Conservation (phyloP, 1,284 basidiomycete species). For the Fomitopsis betulina region DNA sequence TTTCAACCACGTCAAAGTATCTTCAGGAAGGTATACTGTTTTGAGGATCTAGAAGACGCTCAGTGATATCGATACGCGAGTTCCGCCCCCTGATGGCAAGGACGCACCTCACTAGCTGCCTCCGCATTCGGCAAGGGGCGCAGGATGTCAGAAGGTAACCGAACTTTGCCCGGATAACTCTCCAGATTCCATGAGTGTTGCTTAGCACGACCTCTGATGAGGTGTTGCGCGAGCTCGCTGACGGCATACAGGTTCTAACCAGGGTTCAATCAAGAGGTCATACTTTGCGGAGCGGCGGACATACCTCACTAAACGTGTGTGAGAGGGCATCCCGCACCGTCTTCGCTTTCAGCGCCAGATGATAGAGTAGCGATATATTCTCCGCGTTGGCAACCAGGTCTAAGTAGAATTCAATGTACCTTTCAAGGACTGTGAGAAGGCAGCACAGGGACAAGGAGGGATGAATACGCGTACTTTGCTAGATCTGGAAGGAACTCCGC, state of each 20-base stretch:
- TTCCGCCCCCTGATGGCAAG: neutral
- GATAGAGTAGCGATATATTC: constrained; percentile 81
- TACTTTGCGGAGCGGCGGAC: neutral
- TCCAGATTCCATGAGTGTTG: constrained; percentile 72
- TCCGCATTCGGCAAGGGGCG: constrained; percentile 58
- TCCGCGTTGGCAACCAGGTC: constrained; percentile 71
- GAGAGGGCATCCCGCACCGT: constrained; percentile 78
- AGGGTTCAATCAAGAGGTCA: neutral
- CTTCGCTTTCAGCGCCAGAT: constrained; percentile 82
- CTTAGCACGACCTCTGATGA: constrained; percentile 73
- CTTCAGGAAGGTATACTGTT: constrained; percentile 60
- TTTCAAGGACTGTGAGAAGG: constrained; percentile 24
- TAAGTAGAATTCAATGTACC: constrained; percentile 89
- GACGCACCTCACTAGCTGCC: constrained; percentile 52
- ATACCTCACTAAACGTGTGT: constrained; percentile 63
- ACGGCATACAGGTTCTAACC: constrained; percentile 83
- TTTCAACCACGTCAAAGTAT: constrained; percentile 50
- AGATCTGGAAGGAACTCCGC: constrained; percentile 67
- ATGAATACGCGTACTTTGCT: constrained; percentile 46
- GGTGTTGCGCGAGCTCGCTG: constrained; percentile 84
- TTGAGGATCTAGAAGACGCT: constrained; percentile 47
- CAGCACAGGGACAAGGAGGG: neutral
- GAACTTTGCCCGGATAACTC: constrained; percentile 78
- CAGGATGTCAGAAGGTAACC: constrained; percentile 82
- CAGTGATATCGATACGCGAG: neutral